Base-by-base conservation (phyloP, 176 grass and related monocot genomes). In the Triticum timopheevii region DNA sequence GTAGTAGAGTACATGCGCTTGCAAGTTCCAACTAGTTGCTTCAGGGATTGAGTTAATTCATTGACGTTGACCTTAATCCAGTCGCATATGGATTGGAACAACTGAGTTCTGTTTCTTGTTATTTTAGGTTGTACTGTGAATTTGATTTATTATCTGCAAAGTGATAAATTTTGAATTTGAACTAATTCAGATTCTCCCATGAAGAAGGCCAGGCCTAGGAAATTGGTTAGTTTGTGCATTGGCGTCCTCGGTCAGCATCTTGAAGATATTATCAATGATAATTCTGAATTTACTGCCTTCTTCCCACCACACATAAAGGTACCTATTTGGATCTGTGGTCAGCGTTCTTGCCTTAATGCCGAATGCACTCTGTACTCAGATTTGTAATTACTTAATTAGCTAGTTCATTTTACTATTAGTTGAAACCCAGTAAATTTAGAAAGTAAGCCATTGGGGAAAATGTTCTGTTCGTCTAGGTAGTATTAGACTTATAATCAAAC, bases 261-360 rank as follows among this genome's bases (percentile, higher is more conserved):
- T 72, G 90, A 99, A 81, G 92, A 99, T 67, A 94, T 99, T 61
- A 88, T 91, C 44, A 20, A 80, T 59, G 92, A 96, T 94, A 92
- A 96, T 69, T 87, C 89, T 58, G 97, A 99, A 72, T 87, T 96
- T 10, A 70, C 87, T 40, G 77, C 76, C 80, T 88, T 74, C 61
- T 91, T 99, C 93, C 94, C 97, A 54, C 80, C 97, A 61, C 88
- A 96, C 73, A 93, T 99, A 79, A 99, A 96, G 97, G 97, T 99
- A 94, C 34, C 31, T 13, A 79, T 77, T 63, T 63, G 49, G 4
- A 47, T 74, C 19, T 24, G 2, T 72, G 40, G 3, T 13, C 65
- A 39, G 78, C 38, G 63, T 76, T 38, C 7, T 87, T 78, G 7
- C 58, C 44, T 81, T 4, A 4, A 3, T 24, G 2, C 34, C 0